Percentiles rank a stretch among this genome's conserved stretches.
These are phyloP conservation scores for Yamadazyma dushanensis DNA, from an alignment of 1,139 yeast species.

Conservation along the genomic window DNA sequence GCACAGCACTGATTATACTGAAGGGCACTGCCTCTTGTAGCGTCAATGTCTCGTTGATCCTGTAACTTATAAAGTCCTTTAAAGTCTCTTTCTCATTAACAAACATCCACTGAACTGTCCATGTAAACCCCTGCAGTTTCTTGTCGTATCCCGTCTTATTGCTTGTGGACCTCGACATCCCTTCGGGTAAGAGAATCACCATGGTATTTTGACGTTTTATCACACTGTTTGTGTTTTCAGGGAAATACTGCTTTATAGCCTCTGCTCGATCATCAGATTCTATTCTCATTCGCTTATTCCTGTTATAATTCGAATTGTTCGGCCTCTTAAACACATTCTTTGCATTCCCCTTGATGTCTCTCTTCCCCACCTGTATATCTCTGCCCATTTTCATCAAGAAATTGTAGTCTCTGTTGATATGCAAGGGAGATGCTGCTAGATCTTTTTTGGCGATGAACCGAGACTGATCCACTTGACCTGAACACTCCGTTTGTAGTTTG, in stretches of 20 bases:
- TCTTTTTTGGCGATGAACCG: slow-evolving; percentile 52
- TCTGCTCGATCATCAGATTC: slow-evolving; percentile 25
- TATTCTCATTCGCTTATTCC: slow-evolving; percentile 27
- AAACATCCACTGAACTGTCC: slow-evolving; percentile 80
- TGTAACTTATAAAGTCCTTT: slow-evolving; percentile 42
- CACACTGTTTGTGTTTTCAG: slow-evolving; percentile 25
- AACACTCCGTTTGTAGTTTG: slow-evolving; percentile 60
- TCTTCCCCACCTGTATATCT: slow-evolving; percentile 49
- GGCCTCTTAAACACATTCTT: slow-evolving; percentile 36
- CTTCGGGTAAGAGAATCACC: slow-evolving; percentile 57
- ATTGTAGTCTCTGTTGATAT: slow-evolving; percentile 82
- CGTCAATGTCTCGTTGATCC: slow-evolving; percentile 40
- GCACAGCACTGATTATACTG: slow-evolving; percentile 21
- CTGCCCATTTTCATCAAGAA: slow-evolving; percentile 67
- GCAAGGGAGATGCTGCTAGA: slow-evolving; percentile 27
- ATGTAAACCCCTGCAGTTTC: slow-evolving; percentile 57
- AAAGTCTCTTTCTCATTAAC: slow-evolving; percentile 26
- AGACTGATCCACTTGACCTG: slow-evolving; percentile 66
- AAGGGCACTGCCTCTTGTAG: slow-evolving; percentile 43
- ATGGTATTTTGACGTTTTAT: slow-evolving; percentile 40
- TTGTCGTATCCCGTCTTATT: slow-evolving; percentile 80
- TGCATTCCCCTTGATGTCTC: slow-evolving; percentile 44
- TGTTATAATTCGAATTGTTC: slow-evolving; percentile 14
- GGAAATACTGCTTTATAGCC: slow-evolving; percentile 23
- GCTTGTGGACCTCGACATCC: slow-evolving; percentile 67